Evolutionary conservation across 1,139 yeast species (phyloP), one percentile per base, ranked within the genome.

Genomic region (Saccharomyces hybrid): DNA sequence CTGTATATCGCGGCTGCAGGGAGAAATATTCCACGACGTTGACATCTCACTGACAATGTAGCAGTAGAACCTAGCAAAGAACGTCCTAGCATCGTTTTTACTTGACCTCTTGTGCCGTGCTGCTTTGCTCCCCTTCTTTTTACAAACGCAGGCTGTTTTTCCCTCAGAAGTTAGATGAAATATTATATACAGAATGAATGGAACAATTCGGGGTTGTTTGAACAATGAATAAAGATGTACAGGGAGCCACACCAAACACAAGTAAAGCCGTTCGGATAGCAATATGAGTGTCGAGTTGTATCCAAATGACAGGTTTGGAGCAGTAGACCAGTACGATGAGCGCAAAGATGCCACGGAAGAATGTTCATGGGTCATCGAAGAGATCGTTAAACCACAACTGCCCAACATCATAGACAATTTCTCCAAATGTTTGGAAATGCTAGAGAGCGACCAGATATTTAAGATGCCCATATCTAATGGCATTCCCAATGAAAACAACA

Each of bases 361-460:
- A 50, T 66, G 63, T 27, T 54, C 52, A 42, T 73, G 76, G 76
- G 60, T 73, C 28, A 65, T 73, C 11, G 61, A 66, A 13, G 67
- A 67, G 27, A 64, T 73, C 11, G 68, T 73, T 31, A 68, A 67
- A 52, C 75, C 76, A 1, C 73, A 71, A 49, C 55, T 73, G 32
- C 75, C 74, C 38, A 65, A 63, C 47, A 62, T 73, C 2, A 60
- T 70, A 3, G 76, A 72, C 38, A 67, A 72, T 14, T 64, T 73
- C 3, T 64, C 61, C 38, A 60, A 64, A 32, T 72, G 76, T 53
- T 50, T 72, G 4, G 70, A 66, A 16, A 58, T 68, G 55, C 55
- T 73, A 14, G 64, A 67, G 3, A 64, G 70, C 26, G 62, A 63
- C 11, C 63, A 64, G 13, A 58, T 60, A 3, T 67, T 70, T 42